Evolutionary conservation across 768 basidiomycete genomes (phyloP).

Genomic region (Podaxis mareebaensis): DNA sequence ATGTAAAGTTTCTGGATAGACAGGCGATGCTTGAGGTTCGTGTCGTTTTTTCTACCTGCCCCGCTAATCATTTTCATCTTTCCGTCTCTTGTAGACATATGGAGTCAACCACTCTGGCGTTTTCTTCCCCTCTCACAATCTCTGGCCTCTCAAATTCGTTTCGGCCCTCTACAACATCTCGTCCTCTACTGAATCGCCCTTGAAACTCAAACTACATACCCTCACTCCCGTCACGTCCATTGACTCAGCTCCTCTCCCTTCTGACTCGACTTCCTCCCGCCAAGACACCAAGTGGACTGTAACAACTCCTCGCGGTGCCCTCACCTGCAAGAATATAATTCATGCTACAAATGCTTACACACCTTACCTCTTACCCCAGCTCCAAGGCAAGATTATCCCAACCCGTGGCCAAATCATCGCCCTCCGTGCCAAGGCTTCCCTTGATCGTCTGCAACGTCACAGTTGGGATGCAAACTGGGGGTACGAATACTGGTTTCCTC

Average conservation of each 20-base stretch:
- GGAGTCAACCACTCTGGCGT: conserved; percentile 55
- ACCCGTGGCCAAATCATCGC: conserved; percentile 70
- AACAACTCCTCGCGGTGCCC: conserved; percentile 63
- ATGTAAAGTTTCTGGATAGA: conserved; percentile 46
- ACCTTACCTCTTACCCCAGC: conserved; percentile 65
- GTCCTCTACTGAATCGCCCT: conserved; percentile 20
- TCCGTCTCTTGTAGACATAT: conserved; percentile 32
- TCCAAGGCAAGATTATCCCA: conserved; percentile 54
- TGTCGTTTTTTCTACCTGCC: conserved; percentile 13
- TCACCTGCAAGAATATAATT: conserved; percentile 64
- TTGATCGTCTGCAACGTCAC: conserved; percentile 39
- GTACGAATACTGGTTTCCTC: conserved; percentile 84
- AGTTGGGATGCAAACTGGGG: conserved; percentile 55
- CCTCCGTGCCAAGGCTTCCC: conserved; percentile 35
- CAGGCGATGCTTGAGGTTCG: conserved; percentile 49
- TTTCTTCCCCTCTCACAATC: conserved; percentile 55
- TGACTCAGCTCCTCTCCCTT: conserved; percentile 16
- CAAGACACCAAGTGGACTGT: conserved; percentile 1
- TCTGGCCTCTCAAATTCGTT: conserved; percentile 85
- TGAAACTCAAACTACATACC: conserved; percentile 64
- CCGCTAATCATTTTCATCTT: neutral
- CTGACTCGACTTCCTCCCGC: neutral
- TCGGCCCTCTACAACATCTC: conserved; percentile 49
- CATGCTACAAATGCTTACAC: conserved; percentile 90
- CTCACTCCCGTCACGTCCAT: conserved; percentile 67